These are phyloP conservation scores for Monotropa hypopitys DNA, from an alignment of 179 eudicot genomes.

Conservation along the genomic window DNA sequence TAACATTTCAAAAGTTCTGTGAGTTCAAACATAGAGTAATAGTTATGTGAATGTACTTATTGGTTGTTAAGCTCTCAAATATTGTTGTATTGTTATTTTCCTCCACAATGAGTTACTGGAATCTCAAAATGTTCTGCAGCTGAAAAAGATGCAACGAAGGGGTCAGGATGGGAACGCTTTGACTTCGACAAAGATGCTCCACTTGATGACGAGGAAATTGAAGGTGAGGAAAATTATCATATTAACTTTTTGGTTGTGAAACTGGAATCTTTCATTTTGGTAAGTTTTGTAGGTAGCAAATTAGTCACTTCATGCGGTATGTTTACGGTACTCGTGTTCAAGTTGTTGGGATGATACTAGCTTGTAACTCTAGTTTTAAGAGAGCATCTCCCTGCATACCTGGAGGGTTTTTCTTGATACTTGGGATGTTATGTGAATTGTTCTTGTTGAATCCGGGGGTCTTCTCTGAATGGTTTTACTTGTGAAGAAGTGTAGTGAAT, in stretches of 20 bases:
- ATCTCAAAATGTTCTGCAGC: constrained; percentile 31
- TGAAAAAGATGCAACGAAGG: constrained; percentile 54
- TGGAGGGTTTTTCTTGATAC: not conserved
- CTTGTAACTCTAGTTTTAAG: not conserved
- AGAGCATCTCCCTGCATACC: not conserved
- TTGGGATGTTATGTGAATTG: not conserved
- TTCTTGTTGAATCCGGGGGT: not conserved
- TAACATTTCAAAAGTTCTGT: not conserved
- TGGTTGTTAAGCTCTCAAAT: not conserved
- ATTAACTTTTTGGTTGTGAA: not conserved
- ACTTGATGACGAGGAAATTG: constrained; percentile 75
- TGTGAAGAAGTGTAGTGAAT: not conserved
- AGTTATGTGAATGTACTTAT: not conserved
- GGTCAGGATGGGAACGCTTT: constrained; percentile 90
- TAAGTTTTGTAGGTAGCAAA: not conserved
- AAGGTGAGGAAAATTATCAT: constrained; percentile 38
- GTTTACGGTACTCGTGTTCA: not conserved
- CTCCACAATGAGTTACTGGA: not conserved
- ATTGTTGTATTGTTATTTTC: not conserved
- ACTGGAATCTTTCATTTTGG: not conserved
- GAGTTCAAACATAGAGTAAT: not conserved
- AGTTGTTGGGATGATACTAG: not conserved
- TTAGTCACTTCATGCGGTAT: not conserved
- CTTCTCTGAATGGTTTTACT: not conserved
- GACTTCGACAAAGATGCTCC: constrained; percentile 92